Conservation (phyloP, 2,329 filamentous ascomycete species). For the Hypoxylon sp. region DNA sequence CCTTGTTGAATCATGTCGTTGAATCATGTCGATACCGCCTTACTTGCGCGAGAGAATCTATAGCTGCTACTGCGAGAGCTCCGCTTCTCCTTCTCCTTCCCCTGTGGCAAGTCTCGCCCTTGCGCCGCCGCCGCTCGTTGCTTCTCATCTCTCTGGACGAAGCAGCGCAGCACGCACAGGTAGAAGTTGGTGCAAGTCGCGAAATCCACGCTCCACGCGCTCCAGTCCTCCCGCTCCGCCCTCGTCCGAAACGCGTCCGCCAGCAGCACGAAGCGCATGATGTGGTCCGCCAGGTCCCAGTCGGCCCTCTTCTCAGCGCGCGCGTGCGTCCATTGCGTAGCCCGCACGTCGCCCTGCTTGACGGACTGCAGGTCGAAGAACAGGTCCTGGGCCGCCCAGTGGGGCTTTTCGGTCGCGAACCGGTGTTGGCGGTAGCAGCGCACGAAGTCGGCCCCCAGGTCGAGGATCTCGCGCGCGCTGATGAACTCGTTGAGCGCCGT, state of each 20-base stretch:
- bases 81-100: conserved; percentile 9
- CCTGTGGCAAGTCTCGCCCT: neutral
- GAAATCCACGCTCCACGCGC: conserved; percentile 43
- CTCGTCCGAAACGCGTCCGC: conserved; percentile 46
- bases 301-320: conserved; percentile 37
- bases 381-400: conserved; percentile 49
- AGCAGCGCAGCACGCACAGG: conserved; percentile 49
- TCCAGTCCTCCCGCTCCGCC: conserved; percentile 47
- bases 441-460: conserved; percentile 49
- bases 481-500: conserved; percentile 51
- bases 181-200: conserved; percentile 46
- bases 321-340: conserved; percentile 41
- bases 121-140: conserved; percentile 39
- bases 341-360: conserved; percentile 48
- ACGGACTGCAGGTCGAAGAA: conserved; percentile 51
- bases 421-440: conserved; percentile 34
- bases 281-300: conserved; percentile 50
- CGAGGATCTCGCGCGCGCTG: conserved; percentile 47
- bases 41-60: neutral
- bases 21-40: conserved; percentile 10
- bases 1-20: too few relatives aligned
- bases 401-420: conserved; percentile 37
- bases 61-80: conserved; percentile 2
- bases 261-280: conserved; percentile 50
- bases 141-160: conserved; percentile 45